phyloP scores from a whole-genome alignment of 2,329 filamentous ascomycete genomes.

The Dactylellina drechsleri region DNA sequence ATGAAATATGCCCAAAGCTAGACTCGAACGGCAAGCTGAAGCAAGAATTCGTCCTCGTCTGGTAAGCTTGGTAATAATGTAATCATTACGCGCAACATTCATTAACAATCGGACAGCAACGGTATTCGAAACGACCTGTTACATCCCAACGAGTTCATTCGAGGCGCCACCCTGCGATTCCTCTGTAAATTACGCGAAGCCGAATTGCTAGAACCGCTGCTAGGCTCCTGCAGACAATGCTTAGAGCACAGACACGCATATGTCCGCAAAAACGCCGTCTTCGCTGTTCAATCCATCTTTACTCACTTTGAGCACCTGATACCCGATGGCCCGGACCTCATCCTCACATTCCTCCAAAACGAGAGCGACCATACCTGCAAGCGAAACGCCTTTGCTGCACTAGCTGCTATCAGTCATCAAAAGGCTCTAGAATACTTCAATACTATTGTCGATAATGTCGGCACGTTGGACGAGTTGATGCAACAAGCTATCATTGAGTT shows the following conservation, averaged over 20 bases:
- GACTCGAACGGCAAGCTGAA: conserved; percentile 93
- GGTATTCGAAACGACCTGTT: conserved; percentile 97
- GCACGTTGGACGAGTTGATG: conserved; percentile 91
- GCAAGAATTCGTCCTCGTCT: conserved; percentile 99
- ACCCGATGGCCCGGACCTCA: conserved; percentile 91
- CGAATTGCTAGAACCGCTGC: conserved; percentile 93
- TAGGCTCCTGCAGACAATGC: conserved; percentile 90
- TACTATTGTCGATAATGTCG: conserved; percentile 88
- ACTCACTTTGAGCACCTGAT: conserved; percentile 90
- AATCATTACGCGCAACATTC: not conserved
- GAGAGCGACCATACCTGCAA: conserved; percentile 97
- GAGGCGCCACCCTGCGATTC: conserved; percentile 97
- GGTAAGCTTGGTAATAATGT: conserved; percentile 68
- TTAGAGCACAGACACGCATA: conserved; percentile 97
- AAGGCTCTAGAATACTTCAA: conserved; percentile 89
- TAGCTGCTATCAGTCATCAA: conserved; percentile 90
- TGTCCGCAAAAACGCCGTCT: conserved; percentile 97
- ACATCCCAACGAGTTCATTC: conserved; percentile 97
- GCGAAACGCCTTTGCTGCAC: conserved; percentile 93
- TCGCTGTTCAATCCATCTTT: conserved; percentile 91
- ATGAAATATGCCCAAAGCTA: conserved; percentile 97
- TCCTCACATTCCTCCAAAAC: conserved; percentile 85
- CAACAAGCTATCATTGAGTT: conserved; percentile 96
- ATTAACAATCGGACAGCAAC: conserved; percentile 71
- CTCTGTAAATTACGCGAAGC: conserved; percentile 94